These are phyloP conservation scores for Letharia columbiana DNA, from an alignment of 495 filamentous ascomycete species.

Conservation along the genomic window DNA sequence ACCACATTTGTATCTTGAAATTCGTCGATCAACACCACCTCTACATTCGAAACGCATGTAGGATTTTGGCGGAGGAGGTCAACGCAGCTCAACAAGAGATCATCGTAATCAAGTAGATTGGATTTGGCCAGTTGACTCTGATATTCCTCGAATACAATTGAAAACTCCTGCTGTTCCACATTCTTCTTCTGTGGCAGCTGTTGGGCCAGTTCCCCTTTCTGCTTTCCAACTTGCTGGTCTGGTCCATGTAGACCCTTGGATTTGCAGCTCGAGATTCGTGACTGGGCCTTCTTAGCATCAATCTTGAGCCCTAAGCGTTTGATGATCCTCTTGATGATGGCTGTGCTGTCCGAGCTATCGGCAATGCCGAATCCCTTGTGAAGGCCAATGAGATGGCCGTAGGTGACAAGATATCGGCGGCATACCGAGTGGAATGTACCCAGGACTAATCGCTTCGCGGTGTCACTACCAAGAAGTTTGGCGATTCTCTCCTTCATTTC, in stretches of 20 bases:
- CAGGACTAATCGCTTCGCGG: conserved; percentile 71
- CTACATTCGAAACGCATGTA: conserved; percentile 81
- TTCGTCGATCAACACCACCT: conserved; percentile 91
- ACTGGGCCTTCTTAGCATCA: conserved; percentile 58
- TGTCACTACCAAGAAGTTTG: conserved; percentile 63
- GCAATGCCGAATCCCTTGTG: conserved; percentile 85
- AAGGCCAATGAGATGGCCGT: conserved; percentile 80
- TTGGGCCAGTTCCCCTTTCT: conserved; percentile 36
- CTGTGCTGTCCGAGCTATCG: conserved; percentile 70
- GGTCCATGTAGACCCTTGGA: conserved; percentile 49
- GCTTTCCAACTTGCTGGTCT: background rate
- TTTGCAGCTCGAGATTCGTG: conserved; percentile 81
- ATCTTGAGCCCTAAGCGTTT: conserved; percentile 61
- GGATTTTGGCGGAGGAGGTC: conserved; percentile 71
- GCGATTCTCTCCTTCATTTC: conserved; percentile 92
- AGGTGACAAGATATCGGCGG: conserved; percentile 72
- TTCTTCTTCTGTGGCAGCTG: conserved; percentile 37
- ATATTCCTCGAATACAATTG: conserved; percentile 69
- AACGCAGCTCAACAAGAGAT: conserved; percentile 76
- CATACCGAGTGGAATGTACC: conserved; percentile 97
- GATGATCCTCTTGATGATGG: conserved; percentile 72
- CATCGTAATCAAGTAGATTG: conserved; percentile 92
- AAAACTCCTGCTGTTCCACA: conserved; percentile 63
- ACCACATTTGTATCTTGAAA: conserved; percentile 96
- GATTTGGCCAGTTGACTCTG: conserved; percentile 62